These are phyloP conservation scores for Sporothrix phasma DNA, from an alignment of 2,329 filamentous ascomycete species.

Conservation along the genomic window DNA sequence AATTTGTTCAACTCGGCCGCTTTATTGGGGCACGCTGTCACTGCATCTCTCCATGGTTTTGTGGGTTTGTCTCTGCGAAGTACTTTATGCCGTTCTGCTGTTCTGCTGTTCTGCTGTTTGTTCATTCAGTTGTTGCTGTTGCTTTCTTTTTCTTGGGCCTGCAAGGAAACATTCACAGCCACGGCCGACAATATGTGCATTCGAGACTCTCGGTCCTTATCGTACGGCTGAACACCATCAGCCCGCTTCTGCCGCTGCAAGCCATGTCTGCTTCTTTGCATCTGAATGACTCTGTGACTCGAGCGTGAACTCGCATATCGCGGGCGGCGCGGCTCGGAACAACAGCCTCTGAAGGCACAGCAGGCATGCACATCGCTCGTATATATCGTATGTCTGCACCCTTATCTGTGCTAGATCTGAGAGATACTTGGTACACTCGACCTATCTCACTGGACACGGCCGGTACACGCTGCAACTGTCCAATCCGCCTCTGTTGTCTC, in stretches of 20 bases:
- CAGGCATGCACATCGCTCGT: neutral
- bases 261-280: neutral
- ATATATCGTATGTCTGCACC: neutral
- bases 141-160: neutral
- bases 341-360: neutral
- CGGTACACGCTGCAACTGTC: neutral
- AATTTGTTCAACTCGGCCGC: neutral
- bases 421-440: too few species aligned
- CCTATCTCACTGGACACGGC: too few species aligned
- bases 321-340: conserved; percentile 1
- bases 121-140: neutral
- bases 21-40: too few species aligned
- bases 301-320: too few species aligned
- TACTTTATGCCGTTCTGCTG: neutral
- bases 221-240: neutral
- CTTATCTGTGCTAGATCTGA: too few species aligned
- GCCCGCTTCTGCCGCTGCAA: neutral
- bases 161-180: conserved; percentile 2
- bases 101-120: neutral
- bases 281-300: neutral
- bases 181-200: neutral
- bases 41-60: neutral
- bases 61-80: neutral
- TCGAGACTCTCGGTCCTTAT: too few species aligned
- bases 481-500: too few species aligned